A percentile compares a stretch with the other conserved stretches of the same genome.
Conservation (phyloP, 495 filamentous ascomycete species). For the Hypoxylon fragiforme region DNA sequence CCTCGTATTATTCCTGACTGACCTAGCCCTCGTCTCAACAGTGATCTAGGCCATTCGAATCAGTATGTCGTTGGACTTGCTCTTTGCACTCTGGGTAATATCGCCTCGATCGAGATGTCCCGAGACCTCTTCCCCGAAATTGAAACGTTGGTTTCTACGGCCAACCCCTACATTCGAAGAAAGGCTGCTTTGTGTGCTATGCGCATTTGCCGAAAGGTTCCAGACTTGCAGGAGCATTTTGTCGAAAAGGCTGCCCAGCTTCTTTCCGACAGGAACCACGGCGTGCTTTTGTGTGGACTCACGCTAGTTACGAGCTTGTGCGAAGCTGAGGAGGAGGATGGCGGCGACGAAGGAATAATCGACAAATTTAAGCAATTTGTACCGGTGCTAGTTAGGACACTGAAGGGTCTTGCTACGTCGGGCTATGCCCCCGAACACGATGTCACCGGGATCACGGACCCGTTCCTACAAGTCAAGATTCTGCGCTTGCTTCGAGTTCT, state of each 20-base stretch:
- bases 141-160: conserved; percentile 83
- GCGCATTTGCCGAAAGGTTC: conserved; percentile 97
- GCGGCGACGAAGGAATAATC: conserved; percentile 79
- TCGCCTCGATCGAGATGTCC: conserved; percentile 98
- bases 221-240: conserved; percentile 96
- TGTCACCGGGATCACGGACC: conserved; percentile 96
- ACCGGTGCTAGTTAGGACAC: conserved; percentile 76
- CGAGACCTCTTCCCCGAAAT: conserved; percentile 95
- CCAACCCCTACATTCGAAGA: conserved; percentile 94
- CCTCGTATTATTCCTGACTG: conserved; percentile 20
- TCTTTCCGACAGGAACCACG: conserved; percentile 90
- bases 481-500: conserved; percentile 81
- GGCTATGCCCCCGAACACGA: conserved; percentile 98
- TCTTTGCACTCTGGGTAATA: conserved; percentile 93
- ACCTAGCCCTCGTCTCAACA: conserved; percentile 45
- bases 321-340: conserved; percentile 88
- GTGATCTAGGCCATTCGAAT: conserved; percentile 94
- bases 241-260: conserved; percentile 88
- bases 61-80: conserved; percentile 98
- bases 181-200: conserved; percentile 99
- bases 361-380: conserved; percentile 86
- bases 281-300: conserved; percentile 87
- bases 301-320: conserved; percentile 92
- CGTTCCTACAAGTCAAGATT: conserved; percentile 98
- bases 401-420: conserved; percentile 90